These are phyloP conservation scores for Hygrophorus pudorinus DNA, from an alignment of 768 basidiomycete genomes.

Conservation along the genomic window DNA sequence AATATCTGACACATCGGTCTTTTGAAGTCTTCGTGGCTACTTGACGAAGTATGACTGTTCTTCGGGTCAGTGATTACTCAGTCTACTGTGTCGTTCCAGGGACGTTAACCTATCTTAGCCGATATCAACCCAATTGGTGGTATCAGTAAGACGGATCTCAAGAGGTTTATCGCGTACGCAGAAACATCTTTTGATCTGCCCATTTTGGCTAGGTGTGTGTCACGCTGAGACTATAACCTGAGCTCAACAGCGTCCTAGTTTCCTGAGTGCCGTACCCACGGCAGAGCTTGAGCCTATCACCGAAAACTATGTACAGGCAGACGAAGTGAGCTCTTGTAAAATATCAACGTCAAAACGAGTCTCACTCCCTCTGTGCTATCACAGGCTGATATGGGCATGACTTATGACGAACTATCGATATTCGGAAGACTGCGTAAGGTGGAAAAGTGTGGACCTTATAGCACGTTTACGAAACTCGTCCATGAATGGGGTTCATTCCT, in stretches of 20 bases:
- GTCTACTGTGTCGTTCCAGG: neutral
- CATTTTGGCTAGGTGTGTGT: conserved; percentile 58
- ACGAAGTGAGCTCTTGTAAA: conserved; percentile 59
- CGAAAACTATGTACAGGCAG: conserved; percentile 88
- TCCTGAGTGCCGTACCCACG: conserved; percentile 85
- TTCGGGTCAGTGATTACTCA: conserved; percentile 40
- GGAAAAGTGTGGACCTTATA: conserved; percentile 96
- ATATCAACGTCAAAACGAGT: neutral
- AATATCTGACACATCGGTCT: neutral
- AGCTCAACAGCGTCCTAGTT: conserved; percentile 36
- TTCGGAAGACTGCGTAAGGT: conserved; percentile 92
- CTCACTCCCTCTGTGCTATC: conserved; percentile 5
- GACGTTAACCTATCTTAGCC: conserved; percentile 32
- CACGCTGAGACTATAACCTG: neutral
- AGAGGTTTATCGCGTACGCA: conserved; percentile 89
- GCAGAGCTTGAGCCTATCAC: conserved; percentile 96
- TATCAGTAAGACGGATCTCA: conserved; percentile 95
- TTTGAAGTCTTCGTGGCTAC: conserved; percentile 79
- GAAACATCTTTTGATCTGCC: conserved; percentile 73
- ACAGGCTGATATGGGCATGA: conserved; percentile 98
- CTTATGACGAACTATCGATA: conserved; percentile 90
- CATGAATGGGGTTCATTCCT: conserved; percentile 87
- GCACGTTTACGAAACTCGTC: conserved; percentile 91
- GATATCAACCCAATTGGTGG: conserved; percentile 98
- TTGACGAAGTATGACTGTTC: conserved; percentile 98